These are phyloP conservation scores for Adansonia rubrostipa DNA, from an alignment of 441 rosid species.

Conservation along the genomic window DNA sequence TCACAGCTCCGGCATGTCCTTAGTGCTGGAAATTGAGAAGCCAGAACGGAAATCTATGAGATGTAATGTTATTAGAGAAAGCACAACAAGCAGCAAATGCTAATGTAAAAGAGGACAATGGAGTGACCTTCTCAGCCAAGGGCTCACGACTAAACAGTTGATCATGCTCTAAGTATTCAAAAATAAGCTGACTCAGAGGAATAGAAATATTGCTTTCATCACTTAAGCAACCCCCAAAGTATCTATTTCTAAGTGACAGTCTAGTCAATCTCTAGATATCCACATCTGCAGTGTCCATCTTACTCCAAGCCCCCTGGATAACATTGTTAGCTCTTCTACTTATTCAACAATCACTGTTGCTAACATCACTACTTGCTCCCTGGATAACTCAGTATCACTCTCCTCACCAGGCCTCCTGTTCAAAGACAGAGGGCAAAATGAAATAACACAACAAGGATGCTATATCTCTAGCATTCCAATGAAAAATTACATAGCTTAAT, in stretches of 20 bases:
- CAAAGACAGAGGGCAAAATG: constrained; percentile 18
- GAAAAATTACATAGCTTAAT: not conserved
- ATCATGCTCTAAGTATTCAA: constrained; percentile 56
- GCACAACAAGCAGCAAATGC: not conserved
- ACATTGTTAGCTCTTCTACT: constrained; percentile 47
- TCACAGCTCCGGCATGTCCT: constrained; percentile 78
- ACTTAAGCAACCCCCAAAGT: constrained; percentile 57
- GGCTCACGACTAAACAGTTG: constrained; percentile 78
- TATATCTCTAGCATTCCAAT: not conserved
- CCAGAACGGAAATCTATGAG: constrained; percentile 63
- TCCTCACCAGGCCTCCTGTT: constrained; percentile 75
- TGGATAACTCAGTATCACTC: constrained; percentile 57
- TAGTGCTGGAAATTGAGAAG: constrained; percentile 68
- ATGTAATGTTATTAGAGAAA: constrained; percentile 7
- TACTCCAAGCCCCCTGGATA: constrained; percentile 36
- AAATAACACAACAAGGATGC: constrained; percentile 15
- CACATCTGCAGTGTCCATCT: constrained; percentile 38
- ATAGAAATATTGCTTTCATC: constrained; percentile 61
- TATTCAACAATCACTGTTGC: constrained; percentile 55
- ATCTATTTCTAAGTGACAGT: constrained; percentile 54
- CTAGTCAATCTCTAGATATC: constrained; percentile 52
- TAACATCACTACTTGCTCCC: constrained; percentile 75
- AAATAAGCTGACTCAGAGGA: too few relatives aligned
- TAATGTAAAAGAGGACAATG: not conserved
- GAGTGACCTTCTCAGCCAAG: constrained; percentile 75